phyloP scores from a whole-genome alignment of 164 flowering plant species.

The Euptelea pleiosperma region DNA sequence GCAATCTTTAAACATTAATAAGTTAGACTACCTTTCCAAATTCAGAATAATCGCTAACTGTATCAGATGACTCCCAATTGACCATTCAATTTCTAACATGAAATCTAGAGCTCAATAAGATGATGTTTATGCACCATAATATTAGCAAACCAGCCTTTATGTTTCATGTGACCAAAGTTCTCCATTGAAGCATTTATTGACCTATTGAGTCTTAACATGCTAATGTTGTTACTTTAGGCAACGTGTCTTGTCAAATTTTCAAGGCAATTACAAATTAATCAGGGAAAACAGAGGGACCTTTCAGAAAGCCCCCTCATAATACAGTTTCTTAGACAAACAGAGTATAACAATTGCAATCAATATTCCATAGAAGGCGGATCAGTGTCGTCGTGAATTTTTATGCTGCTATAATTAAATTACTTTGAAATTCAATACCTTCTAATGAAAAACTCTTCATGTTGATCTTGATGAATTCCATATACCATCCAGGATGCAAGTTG shows the following conservation, averaged over 20 bases:
- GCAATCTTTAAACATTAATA: too few species aligned
- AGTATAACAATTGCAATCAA: neutral
- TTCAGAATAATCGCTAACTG: too few species aligned
- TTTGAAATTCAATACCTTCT: conserved; percentile 52
- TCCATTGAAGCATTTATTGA: neutral
- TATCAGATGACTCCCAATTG: too few species aligned
- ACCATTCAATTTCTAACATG: too few species aligned
- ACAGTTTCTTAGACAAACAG: neutral
- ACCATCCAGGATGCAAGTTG: conserved; percentile 99
- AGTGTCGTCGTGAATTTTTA: neutral
- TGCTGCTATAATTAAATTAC: neutral
- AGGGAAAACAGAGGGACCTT: neutral
- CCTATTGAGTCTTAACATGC: too few species aligned
- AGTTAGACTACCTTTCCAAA: too few species aligned
- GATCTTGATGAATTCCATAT: conserved; percentile 95
- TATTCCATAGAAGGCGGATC: neutral
- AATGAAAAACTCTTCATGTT: conserved; percentile 90
- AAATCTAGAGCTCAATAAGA: too few species aligned
- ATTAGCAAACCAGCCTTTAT: too few species aligned
- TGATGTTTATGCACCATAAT: too few species aligned
- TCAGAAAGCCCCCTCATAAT: neutral
- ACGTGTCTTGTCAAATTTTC: neutral
- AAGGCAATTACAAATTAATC: neutral
- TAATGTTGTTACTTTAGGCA: too few species aligned
- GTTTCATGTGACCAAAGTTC: neutral